Evolutionary conservation across 768 basidiomycete species (phyloP), one percentile per base, ranked within the genome.

Genomic region (Clathrus columnatus): DNA sequence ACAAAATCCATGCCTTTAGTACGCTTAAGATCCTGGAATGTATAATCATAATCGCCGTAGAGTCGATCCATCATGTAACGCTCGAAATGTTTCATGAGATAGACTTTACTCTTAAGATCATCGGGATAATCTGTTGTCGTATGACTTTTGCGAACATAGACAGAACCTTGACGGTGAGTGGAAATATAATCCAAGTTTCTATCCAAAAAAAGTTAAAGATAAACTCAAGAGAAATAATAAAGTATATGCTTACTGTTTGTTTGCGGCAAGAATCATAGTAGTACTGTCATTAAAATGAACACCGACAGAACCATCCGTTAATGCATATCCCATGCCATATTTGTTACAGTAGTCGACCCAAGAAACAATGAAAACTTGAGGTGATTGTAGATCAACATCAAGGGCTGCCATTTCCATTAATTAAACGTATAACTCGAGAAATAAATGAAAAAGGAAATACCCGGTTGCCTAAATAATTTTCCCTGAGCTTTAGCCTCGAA

Each of bases 281-380:
- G 92, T 91, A 65, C 87, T 91, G 67, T 99, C 96, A 63, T 97
- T 98, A 73, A 96, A 99, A 70, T 97, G 85, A 20, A 97, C 91
- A 4, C 92, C 91, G 46, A 97, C 85, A 20, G 88, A 87, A 2
- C 95, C 93, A 64, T 99, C 93, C 18, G 92, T 95, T 64, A 98
- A 74, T 3, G 92, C 91, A 68, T 96, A 98, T 1, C 95, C 96
- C 90, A 97, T 98, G n/a, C 95, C 96, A 69, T 97, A 99, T 75
- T 97, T 97, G 70, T 93, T 91, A 67, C 91, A 95, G 66, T 98
- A 98, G 68, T 98, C 96, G 42, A 98, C 87, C 96, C 96, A 98
- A n/a, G 89, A 90, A 2, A 88, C 90, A 60, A 99, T 92, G 70
- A 97, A 98, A 45, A 95, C 86, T 51, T 78, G 78, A 56, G 91